Percentiles rank a stretch among this genome's conserved stretches.
Evolutionary conservation across 2,329 filamentous ascomycete species (phyloP).

Genomic region (Phoma herbarum): DNA sequence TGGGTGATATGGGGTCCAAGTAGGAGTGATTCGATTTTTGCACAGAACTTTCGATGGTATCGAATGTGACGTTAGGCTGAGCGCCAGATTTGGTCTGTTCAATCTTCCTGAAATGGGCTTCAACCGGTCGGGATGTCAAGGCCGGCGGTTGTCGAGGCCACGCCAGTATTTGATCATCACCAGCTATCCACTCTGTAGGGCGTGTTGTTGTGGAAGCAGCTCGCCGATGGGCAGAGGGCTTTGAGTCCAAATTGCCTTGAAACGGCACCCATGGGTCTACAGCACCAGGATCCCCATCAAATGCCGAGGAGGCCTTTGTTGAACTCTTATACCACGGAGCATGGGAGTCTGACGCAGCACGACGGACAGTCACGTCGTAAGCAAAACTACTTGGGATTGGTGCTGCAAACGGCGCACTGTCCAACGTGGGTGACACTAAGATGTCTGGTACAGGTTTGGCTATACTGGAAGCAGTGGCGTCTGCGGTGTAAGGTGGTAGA

Average conservation of each 20-base stretch:
- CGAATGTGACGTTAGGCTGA: slow-evolving; percentile 10
- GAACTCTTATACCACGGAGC: slow-evolving; percentile 1
- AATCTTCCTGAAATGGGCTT: background rate
- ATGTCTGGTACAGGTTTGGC: slow-evolving; percentile 9
- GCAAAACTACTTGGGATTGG: background rate
- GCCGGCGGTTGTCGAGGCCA: background rate
- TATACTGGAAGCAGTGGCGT: background rate
- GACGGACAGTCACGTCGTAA: background rate
- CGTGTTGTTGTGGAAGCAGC: slow-evolving; percentile 2
- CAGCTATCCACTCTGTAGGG: background rate
- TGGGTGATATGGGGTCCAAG: background rate
- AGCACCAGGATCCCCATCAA: background rate
- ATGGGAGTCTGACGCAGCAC: slow-evolving; percentile 15
- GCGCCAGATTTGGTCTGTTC: background rate
- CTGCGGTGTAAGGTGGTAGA: slow-evolving; percentile 9
- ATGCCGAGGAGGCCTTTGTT: background rate
- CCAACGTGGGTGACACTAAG: slow-evolving; percentile 6
- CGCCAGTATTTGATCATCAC: background rate
- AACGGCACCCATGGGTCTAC: no score
- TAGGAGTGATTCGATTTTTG: slow-evolving; percentile 1
- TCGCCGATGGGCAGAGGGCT: slow-evolving; percentile 1
- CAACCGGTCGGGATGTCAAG: background rate
- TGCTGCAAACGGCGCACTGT: background rate
- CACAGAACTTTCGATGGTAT: slow-evolving; percentile 9
- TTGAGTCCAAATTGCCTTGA: background rate